These are phyloP conservation scores for Berberis vulgaris DNA, from an alignment of 164 flowering plant species.

Conservation along the genomic window DNA sequence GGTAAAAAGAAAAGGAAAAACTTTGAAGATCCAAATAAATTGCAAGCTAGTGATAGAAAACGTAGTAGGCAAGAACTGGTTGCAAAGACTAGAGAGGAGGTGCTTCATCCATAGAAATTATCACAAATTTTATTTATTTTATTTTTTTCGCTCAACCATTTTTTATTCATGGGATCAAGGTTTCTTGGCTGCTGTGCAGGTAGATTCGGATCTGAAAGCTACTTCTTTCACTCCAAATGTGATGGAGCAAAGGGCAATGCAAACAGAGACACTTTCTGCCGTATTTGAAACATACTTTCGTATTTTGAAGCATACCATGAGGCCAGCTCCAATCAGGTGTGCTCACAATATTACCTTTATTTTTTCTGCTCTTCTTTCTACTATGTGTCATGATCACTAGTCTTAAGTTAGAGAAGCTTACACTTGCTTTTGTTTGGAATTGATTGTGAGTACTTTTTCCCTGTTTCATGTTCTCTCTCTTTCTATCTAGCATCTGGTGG, in stretches of 20 bases:
- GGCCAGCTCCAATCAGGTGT: slow-evolving; percentile 34
- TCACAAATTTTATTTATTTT: neutral
- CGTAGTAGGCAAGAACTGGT: slow-evolving; percentile 45
- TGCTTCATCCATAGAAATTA: slow-evolving; percentile 14
- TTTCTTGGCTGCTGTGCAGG: slow-evolving; percentile 33
- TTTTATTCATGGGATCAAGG: neutral
- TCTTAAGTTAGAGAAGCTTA: too few relatives aligned
- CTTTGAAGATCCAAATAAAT: slow-evolving; percentile 33
- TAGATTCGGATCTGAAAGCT: slow-evolving; percentile 70
- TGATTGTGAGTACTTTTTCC: too few relatives aligned
- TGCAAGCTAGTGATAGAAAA: slow-evolving; percentile 46
- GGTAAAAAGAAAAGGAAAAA: slow-evolving; percentile 37
- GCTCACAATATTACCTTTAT: neutral
- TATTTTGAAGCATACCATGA: slow-evolving; percentile 57
- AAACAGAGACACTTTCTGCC: slow-evolving; percentile 76
- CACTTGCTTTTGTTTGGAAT: too few relatives aligned
- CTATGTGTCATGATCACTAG: too few relatives aligned
- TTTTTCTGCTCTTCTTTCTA: too few relatives aligned
- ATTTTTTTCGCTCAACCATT: too few relatives aligned
- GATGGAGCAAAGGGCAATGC: slow-evolving; percentile 52
- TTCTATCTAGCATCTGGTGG: too few relatives aligned
- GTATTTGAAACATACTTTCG: slow-evolving; percentile 89
- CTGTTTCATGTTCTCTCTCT: too few relatives aligned
- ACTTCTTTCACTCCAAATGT: slow-evolving; percentile 54
- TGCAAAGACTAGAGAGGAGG: slow-evolving; percentile 75